These are phyloP conservation scores for Fomitopsis pulvina DNA, from an alignment of 768 basidiomycete genomes.

Conservation along the genomic window DNA sequence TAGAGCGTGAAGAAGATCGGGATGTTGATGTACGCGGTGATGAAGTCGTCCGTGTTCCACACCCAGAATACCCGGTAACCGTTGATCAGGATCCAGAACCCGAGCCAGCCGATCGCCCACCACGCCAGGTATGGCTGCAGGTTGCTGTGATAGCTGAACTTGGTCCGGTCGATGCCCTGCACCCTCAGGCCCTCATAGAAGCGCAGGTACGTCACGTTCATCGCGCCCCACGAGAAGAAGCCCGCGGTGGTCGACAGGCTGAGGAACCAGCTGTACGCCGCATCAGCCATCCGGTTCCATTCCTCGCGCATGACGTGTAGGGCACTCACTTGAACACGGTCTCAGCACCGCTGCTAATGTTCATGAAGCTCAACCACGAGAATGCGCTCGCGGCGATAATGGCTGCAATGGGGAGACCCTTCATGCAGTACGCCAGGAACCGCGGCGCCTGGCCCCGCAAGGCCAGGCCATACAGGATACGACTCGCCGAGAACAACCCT, in stretches of 20 bases:
- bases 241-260: constrained; percentile 62
- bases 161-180: constrained; percentile 57
- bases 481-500: constrained; percentile 83
- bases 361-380: background rate
- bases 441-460: constrained; percentile 31
- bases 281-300: background rate
- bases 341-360: background rate
- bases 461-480: constrained; percentile 63
- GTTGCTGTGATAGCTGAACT: constrained; percentile 54
- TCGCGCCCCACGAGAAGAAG: constrained; percentile 60
- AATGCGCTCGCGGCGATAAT: background rate
- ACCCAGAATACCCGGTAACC: constrained; percentile 57
- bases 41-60: constrained; percentile 49
- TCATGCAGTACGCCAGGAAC: constrained; percentile 40
- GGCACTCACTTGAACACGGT: constrained; percentile 33
- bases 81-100: constrained; percentile 52
- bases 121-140: constrained; percentile 64
- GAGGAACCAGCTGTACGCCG: too few relatives aligned
- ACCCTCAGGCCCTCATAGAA: constrained; percentile 60
- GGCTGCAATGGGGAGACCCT: constrained; percentile 40
- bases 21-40: constrained; percentile 42
- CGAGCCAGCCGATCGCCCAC: constrained; percentile 64
- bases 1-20: constrained; percentile 42
- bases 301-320: too few relatives aligned
- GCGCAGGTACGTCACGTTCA: constrained; percentile 66